Base-by-base conservation (phyloP, 805 yeast genomes). In the Zygosaccharomyces bisporus region DNA sequence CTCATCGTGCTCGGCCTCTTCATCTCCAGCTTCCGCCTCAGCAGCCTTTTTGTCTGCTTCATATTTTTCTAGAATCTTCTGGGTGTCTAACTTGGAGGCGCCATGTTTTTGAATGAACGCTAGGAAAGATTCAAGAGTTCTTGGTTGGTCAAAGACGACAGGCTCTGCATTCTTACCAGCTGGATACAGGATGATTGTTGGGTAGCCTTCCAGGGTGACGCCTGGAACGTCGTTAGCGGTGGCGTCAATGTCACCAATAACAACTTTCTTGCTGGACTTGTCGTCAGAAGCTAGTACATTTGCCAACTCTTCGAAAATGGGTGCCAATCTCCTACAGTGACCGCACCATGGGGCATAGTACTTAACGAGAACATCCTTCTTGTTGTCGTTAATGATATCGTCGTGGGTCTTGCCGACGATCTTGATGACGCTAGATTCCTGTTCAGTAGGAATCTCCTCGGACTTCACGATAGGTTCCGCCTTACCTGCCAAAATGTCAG, bases 311-410 rank as follows among this genome's bases (percentile, higher is more conserved):
- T 86, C 95, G 74, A 81, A 91, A 46, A 73, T 75, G 61, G 96
- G 96, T 41, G 91, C 91, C 65, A 89, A 75, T 69, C 78, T 86
- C 75, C 87, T 88, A 75, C 96, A 88, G 75, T 89, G 96, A 37
- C 96, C 95, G 74, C 96, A 89, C 96, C 96, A 90, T 70, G 95
- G 95, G 39, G 98, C 97, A 63, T 86, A 90, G 71, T 90, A 91
- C 72, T 87, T 86, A 45, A 91, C 95, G 45, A 90, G 69, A 29
- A 86, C 82, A 63, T 85, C 91, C 70, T 80, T 83, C 16, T 54
- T 60, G 41, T 63, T 60, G 57, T 81, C 81, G 23, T 67, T 67
- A 42, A 87, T 76, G 47, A 87, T 69, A 25, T 75, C 79, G 40
- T 85, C 83, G 69, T 87, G 93, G 61, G 81, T 87, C 70, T 80